Percentiles rank a stretch among this genome's conserved stretches.
Evolutionary conservation across 768 basidiomycete species (phyloP).

Genomic region (Cystofilobasidium macerans): DNA sequence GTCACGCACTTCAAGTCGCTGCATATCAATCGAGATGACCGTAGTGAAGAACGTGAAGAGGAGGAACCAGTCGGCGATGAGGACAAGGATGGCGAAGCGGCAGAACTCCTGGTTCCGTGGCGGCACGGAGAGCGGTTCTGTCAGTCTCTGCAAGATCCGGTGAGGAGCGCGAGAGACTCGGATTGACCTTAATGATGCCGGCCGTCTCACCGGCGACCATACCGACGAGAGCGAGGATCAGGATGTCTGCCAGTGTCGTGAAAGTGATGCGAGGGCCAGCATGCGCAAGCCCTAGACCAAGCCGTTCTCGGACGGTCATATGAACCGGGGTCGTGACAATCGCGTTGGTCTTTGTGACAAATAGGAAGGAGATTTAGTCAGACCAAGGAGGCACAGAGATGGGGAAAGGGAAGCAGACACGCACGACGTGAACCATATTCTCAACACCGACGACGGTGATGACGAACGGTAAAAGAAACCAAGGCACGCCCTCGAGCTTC

Average conservation of each 20-base stretch:
- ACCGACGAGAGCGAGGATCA: constrained; percentile 63
- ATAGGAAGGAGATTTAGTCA: background rate
- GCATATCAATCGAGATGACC: constrained; percentile 79
- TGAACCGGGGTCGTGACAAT: constrained; percentile 76
- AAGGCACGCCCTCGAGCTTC: constrained; percentile 24
- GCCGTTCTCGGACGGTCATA: constrained; percentile 77
- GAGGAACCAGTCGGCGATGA: constrained; percentile 94
- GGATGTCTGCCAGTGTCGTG: constrained; percentile 78
- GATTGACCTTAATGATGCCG: constrained; percentile 7
- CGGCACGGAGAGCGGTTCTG: constrained; percentile 45
- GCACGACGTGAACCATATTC: constrained; percentile 89
- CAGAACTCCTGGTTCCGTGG: constrained; percentile 60
- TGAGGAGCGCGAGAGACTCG: background rate
- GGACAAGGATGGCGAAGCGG: constrained; percentile 80
- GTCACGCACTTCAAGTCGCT: constrained; percentile 63
- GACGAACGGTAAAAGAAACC: constrained; percentile 82
- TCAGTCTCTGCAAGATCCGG: background rate
- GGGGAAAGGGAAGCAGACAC: too few species aligned
- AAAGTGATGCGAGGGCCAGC: constrained; percentile 86
- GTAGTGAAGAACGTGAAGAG: constrained; percentile 48
- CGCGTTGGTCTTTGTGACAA: constrained; percentile 42
- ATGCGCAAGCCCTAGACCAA: constrained; percentile 76
- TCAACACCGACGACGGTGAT: constrained; percentile 92
- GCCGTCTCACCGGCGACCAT: constrained; percentile 46
- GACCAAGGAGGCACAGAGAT: too few species aligned